Base-by-base conservation (phyloP, 108 stramenopile species). In the Cyclotella choctawhatcheeana region DNA sequence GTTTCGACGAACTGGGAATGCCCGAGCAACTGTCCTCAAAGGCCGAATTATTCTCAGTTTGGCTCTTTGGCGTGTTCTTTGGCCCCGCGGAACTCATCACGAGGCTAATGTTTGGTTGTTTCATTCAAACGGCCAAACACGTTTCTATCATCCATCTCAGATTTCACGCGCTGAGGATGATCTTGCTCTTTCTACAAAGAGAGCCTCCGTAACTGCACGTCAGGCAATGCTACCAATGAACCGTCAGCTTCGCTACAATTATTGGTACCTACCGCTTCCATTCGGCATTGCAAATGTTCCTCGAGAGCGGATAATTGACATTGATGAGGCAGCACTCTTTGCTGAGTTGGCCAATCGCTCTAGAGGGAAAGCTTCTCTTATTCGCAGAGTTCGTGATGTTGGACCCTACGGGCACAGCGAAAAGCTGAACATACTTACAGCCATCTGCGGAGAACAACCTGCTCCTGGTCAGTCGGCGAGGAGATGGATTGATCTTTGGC, bases 141-240 rank as follows among this genome's bases (percentile, higher is more conserved):
- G 59, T 17, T 60, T 60, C 20, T 60, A 60, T 24, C 18, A 60
- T 26, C 59, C 59, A 17, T 60, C 59, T 6, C 59, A 60, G 59
- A 60, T 60, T 6, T 37, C 18, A 8, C 7, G 20, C 5, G 59
- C 59, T 20, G 22, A 60, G 17, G 59, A 60, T 40, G 18, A 5
- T 6, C n/a, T 60, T 60, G 59, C 22, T 20, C 17, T 60, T 5
- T 60, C 59, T 18, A 6, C 22, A 16, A 60, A 60, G 59, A 34
- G 59, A 40, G 37, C 37, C 12, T 40, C 37, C 37, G 37, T 40
- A 6, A 40, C 37, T 10, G 37, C 37, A 10, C 37, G 37, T 10
- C 37, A 40, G 12, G 37, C 37, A 40, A 10, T 40, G 37, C 37
- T 40, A 10, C 37, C 37, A 10, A 40, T 40, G 6, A 40, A 40